Evolutionary conservation across 2,329 filamentous ascomycete genomes (phyloP), one percentile per base, ranked within the genome.

Genomic region (Arthrobotrys entomopaga): DNA sequence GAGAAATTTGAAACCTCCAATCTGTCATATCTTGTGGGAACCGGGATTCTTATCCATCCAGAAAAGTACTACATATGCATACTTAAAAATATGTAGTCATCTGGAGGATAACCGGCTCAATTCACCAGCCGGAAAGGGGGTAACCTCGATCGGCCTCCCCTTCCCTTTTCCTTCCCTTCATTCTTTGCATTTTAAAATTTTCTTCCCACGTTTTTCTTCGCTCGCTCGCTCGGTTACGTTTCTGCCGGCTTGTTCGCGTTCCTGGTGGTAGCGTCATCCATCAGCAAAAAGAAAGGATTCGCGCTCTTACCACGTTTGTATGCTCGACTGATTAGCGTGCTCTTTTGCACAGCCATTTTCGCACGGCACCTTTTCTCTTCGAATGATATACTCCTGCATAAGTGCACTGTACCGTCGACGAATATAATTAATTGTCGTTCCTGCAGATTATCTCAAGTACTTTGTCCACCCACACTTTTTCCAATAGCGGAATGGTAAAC

Each of bases 121-220:
- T 56, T 34, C 34, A 63, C 43, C 65, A 70, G 48, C 65, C 58
- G 15, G 52, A 70, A 70, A 70, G 65, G 65, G 65, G 65, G 24
- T 63, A 38, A 29, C 7, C 29, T 29, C n/a, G 6, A 50, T 61
- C 58, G 10, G 10, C 65, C 10, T 70, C 53, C 58, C 65, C 57
- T 42, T 56, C 48, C 34, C 29, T 42, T 56, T 56, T 54, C 34
- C 6, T n/a, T n/a, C n/a, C 1, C 29, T 10, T 34, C 29, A 34
- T 34, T 34, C 4, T 22, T 26, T 11, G 16, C 26, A 19, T 40
- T 24, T 53, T 24, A 15, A 22, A 26, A 26, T 15, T 24, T 61
- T 24, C 46, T 46, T 70, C 50, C 65, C 65, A 70, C 65, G 65
- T 70, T 70, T 70, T 70, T 63, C 58, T n/a, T n/a, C n/a, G n/a